A percentile compares a stretch with the other conserved stretches of the same genome.
Conservation (phyloP, 257 asterid species). For the Ocimum tenuiflorum region DNA sequence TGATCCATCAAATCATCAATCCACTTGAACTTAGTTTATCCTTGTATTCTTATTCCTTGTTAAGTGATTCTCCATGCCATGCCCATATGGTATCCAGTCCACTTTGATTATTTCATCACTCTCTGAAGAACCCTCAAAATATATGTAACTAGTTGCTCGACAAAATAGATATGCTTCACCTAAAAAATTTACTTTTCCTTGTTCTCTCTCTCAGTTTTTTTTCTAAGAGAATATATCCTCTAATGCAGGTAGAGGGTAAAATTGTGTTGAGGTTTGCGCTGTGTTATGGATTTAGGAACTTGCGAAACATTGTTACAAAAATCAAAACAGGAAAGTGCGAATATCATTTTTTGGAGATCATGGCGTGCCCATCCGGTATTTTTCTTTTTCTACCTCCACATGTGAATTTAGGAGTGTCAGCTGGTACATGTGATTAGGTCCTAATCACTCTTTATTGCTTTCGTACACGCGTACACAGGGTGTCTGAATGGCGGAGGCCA, state of each 20-base stretch:
- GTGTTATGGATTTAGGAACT: slow-evolving; percentile 92
- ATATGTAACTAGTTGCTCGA: not conserved
- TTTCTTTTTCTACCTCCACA: not conserved
- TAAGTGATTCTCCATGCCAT: not conserved
- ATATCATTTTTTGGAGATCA: slow-evolving; percentile 84
- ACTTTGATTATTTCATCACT: not conserved
- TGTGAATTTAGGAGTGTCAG: not conserved
- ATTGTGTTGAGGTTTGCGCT: slow-evolving; percentile 75
- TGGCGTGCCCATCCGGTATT: slow-evolving; percentile 99
- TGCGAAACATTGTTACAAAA: slow-evolving; percentile 79
- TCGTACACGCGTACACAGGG: slow-evolving; percentile 37
- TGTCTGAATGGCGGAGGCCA: slow-evolving; percentile 99
- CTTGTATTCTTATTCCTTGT: not conserved
- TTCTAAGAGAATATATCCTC: not conserved
- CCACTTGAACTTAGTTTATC: not conserved
- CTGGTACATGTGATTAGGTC: not conserved
- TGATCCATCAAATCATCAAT: not conserved
- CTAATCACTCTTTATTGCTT: slow-evolving; percentile 5
- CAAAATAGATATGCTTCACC: not conserved
- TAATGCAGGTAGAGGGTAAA: slow-evolving; percentile 67
- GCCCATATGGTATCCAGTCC: slow-evolving; percentile 2
- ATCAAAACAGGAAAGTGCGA: slow-evolving; percentile 83
- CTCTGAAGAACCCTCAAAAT: not conserved
- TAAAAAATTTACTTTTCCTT: not conserved
- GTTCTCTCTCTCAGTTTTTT: not conserved